These are phyloP conservation scores for Suillus clintonianus DNA, from an alignment of 768 basidiomycete species.

Conservation along the genomic window DNA sequence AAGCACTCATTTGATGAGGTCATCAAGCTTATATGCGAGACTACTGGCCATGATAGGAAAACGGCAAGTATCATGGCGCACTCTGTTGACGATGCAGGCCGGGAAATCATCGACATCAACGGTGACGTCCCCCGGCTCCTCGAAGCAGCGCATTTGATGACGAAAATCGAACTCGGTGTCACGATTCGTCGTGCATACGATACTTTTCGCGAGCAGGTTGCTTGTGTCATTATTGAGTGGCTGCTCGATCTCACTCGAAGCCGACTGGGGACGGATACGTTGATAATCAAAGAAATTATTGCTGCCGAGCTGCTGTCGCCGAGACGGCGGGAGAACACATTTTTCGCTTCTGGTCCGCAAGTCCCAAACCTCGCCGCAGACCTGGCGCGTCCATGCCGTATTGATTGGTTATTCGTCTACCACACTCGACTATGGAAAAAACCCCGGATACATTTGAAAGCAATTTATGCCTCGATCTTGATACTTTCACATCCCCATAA, in stretches of 20 bases:
- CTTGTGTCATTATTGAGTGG: conserved; percentile 84
- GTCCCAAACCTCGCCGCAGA: conserved; percentile 39
- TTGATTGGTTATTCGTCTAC: conserved; percentile 79
- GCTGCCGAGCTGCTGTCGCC: conserved; percentile 68
- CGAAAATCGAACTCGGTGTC: conserved; percentile 89
- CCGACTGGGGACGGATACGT: conserved; percentile 64
- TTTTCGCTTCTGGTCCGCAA: conserved; percentile 40
- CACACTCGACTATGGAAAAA: conserved; percentile 87
- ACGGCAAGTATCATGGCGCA: conserved; percentile 60
- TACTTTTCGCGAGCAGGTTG: conserved; percentile 86
- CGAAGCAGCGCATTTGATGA: conserved; percentile 75
- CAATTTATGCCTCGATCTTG: conserved; percentile 76
- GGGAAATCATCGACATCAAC: conserved; percentile 82
- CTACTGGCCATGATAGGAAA: conserved; percentile 48
- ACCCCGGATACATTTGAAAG: conserved; percentile 77
- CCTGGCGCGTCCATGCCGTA: conserved; percentile 54
- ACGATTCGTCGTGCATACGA: conserved; percentile 87
- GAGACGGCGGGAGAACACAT: conserved; percentile 52
- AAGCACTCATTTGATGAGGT: conserved; percentile 94
- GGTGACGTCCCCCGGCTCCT: conserved; percentile 53
- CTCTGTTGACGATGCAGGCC: conserved; percentile 75
- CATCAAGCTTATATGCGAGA: conserved; percentile 66
- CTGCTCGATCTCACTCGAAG: conserved; percentile 77
- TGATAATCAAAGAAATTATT: conserved; percentile 72
- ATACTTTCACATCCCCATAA: conserved; percentile 75